Base-by-base conservation (phyloP, 495 filamentous ascomycete genomes). In the Penicillium odoratum region DNA sequence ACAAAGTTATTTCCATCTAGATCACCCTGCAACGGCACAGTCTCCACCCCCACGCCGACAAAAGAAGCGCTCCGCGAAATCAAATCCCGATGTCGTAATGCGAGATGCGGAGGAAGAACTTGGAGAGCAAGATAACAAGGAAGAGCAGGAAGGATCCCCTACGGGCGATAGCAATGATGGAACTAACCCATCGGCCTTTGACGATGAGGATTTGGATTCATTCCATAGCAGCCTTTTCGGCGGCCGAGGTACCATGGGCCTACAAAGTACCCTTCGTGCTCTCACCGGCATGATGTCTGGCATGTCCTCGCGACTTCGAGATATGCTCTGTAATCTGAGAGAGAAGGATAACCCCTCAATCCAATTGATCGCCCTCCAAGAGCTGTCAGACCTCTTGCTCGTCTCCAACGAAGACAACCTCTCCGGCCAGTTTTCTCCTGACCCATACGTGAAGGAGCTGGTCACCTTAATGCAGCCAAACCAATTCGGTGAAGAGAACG, bases 341-440 rank as follows among this genome's bases (percentile, higher is more conserved):
- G 85, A 89, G 62, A 95, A 95, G 71, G 91, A 92, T 42, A 91
- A 97, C 61, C 86, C 89, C 1, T 93, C 92, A 1, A 75, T 93
- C 13, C 95, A 98, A 73, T 77, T 97, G 46, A 91, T 97, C 62
- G 95, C 94, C 31, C 79, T 99, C 34, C 90, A 95, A 69, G 93
- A 97, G 61, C 82, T 99, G 6, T 95, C 95, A 0, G 93, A 98
- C 70, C 84, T 98, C 31, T 79, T 98, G 13, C 81, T 99, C 4
- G 86, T 98, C 15, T 96, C 93, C 6, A 98, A 93, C 55, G 95
- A 98, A 68, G 95, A 99, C 66, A 97, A 95, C 59, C 81, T 99
- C 16, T 92, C 93, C 13, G 95, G 95, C 18, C 90, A 97, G 64
- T 98, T 99, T 74, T 90, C 89, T 6, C 91, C 93, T 1, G 95